phyloP scores from a whole-genome alignment of 2,329 filamentous ascomycete species.

The Hypoxylon sp. region DNA sequence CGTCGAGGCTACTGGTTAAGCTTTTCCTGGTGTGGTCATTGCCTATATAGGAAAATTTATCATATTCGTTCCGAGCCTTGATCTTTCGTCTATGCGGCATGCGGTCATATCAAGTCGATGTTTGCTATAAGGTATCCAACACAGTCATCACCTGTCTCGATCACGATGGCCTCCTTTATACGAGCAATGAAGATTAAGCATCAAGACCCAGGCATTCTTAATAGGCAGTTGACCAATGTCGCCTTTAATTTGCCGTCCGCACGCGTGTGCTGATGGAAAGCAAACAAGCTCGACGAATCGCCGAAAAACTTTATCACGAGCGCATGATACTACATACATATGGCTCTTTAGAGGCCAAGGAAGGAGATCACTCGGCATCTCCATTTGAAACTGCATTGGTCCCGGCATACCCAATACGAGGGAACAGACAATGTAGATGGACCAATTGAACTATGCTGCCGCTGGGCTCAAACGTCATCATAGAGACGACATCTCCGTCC shows the following conservation, averaged over 20 bases:
- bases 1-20: slow-evolving; percentile 3
- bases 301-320: slow-evolving; percentile 10
- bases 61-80: neutral
- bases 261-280: neutral
- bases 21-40: neutral
- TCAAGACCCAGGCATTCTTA: neutral
- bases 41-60: neutral
- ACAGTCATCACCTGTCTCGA: neutral
- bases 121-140: neutral
- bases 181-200: neutral
- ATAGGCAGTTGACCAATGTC: neutral
- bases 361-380: slow-evolving; percentile 14
- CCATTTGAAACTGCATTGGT: neutral
- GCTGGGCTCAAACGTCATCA: slow-evolving; percentile 2
- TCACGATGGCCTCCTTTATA: neutral
- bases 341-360: neutral
- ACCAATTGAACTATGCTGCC: neutral
- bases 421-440: neutral
- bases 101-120: neutral
- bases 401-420: slow-evolving; percentile 8
- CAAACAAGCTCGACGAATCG: slow-evolving; percentile 5
- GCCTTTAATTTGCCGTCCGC: neutral
- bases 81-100: neutral
- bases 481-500: neutral
- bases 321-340: neutral